Evolutionary conservation across 306 rosid genomes (phyloP), one percentile per base, ranked within the genome.

Genomic region (Cucurbita pepo): DNA sequence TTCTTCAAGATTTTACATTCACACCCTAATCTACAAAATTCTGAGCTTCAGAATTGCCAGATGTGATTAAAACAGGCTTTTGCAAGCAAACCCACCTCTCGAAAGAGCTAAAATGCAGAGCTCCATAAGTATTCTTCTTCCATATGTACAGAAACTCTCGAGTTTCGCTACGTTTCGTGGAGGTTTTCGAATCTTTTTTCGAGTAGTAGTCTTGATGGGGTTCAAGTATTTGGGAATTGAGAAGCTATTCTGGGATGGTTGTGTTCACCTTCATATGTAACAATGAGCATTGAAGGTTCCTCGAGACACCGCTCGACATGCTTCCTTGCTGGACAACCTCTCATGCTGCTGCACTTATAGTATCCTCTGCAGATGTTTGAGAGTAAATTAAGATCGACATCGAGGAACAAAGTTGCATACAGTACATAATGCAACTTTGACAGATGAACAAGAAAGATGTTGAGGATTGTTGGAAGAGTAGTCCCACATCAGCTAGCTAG

Each of bases 291-390:
- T 8, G 97, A 85, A 19, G 99, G 91, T 48, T 95, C 97, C 80
- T 95, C 99, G 79, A 89, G 87, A 83, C 95, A 91, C 81, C 97
- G 85, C 83, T 95, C 99, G 5, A 95, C 99, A 55, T 94, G 99
- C 83, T 94, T 94, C 84, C 99, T 94, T 11, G 99, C 99, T 37
- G 99, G 99, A 77, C 99, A 94, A 22, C 99, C 99, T 85, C 99
- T 88, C 99, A 94, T 94, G 91, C 99, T 94, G 85, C 99, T 94
- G 79, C 99, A 94, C 81, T 94, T 94, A 36, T 94, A 94, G 83
- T 95, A 95, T 74, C 99, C 99, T 89, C 99, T 95, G 84, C 76
- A 81, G 67, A 79, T 11, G 63, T 10, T 69, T 11, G 44, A 34
- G 34, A 8, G 44, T 7, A 50, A 15, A 69, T 67, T 51, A 50